Evolutionary conservation across 2,329 filamentous ascomycete species (phyloP), one percentile per base, ranked within the genome.

Genomic region (Setomelanomma holmii): DNA sequence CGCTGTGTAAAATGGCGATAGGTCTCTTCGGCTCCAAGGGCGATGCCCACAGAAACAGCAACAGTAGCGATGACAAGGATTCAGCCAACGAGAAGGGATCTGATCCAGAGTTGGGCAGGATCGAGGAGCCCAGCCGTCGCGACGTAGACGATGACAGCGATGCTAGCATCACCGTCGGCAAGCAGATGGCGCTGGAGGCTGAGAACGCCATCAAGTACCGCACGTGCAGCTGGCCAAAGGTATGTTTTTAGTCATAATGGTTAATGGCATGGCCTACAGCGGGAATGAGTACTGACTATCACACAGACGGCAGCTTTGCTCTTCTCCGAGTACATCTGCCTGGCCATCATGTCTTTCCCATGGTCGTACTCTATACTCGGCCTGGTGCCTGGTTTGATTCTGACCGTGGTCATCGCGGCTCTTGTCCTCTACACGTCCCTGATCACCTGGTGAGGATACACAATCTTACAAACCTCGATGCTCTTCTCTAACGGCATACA

Each of bases 311-410:
- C 93, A 0, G 91, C 89, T 1, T 75, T 96, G 63, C 85, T 97
- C 45, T 96, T 97, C 77, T 95, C 91, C 44, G 93, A 97, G 79
- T 97, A 97, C 74, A 97, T 97, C 53, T 96, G 91, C 73, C 78
- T 97, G 76, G 84, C 84, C 19, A 96, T 96, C 71, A 96, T 97
- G 92, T 96, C 90, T 44, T 97, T 97, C 64, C 93, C 93, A 0
- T 96, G 90, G 83, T 96, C 91, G 0, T 97, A 97, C 75, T 90
- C 91, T 38, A 79, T 93, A 22, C 84, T 97, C 6, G 93, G 93
- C 6, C 82, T 97, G 14, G 90, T 96, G 0, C 92, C 93, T 0
- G 92, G 90, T 20, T 75, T 97, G 47, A 93, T 96, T 56, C 72
- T 96, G 69, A 96, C 93, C 0, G 81, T 89, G 1, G 84, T 93